These are phyloP conservation scores for slime mould (Dictyostelium discoideum) DNA, from an alignment of 78 protist genomes.

Conservation along the genomic window DNA sequence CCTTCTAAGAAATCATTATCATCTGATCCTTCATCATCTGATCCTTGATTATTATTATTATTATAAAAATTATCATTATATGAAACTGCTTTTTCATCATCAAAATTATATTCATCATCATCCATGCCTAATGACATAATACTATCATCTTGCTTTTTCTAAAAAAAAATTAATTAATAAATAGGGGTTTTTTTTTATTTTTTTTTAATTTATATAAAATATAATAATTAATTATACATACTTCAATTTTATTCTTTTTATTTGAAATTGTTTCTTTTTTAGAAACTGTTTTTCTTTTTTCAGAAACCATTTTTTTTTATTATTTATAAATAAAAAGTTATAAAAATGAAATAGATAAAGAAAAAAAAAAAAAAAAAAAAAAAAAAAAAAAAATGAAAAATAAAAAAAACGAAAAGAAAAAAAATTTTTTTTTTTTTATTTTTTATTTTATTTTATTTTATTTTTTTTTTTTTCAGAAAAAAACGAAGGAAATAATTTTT, in stretches of 20 bases:
- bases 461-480: neutral
- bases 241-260: conserved; percentile 4
- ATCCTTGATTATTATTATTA: neutral
- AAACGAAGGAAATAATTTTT: neutral
- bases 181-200: neutral
- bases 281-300: neutral
- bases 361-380: neutral
- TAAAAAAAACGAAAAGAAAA: neutral
- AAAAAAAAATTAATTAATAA: neutral
- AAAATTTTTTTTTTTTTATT: neutral
- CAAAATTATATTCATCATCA: conserved; percentile 22
- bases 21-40: conserved; percentile 21
- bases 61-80: conserved; percentile 11
- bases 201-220: neutral
- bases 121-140: conserved; percentile 49
- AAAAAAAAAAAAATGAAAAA: neutral
- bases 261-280: neutral
- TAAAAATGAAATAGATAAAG: neutral
- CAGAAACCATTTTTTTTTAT: neutral
- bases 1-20: neutral
- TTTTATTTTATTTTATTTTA: neutral
- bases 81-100: neutral
- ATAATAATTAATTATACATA: neutral
- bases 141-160: neutral
- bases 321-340: neutral